A percentile compares a stretch with the other conserved stretches of the same genome.
phyloP scores from a whole-genome alignment of 1,284 basidiomycete genomes.

The Irpex sp. region DNA sequence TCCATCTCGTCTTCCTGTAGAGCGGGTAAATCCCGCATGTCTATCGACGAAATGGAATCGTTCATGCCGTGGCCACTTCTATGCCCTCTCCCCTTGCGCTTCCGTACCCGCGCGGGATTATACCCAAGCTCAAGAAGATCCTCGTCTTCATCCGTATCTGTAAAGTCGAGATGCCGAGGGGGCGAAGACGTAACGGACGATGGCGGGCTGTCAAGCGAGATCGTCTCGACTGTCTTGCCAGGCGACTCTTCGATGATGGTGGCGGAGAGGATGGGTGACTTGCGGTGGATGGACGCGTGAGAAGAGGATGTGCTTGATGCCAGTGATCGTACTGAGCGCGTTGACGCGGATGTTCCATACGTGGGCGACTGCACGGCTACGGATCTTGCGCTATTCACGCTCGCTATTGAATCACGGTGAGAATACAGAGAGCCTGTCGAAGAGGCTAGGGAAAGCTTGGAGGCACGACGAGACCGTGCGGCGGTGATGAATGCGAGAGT shows the following conservation, averaged over 20 bases:
- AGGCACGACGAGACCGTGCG: conserved; percentile 31
- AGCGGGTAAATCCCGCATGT: conserved; percentile 39
- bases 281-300: conserved; percentile 13
- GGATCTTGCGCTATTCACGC: conserved; percentile 17
- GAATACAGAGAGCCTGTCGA: conserved; percentile 24
- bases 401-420: conserved; percentile 26
- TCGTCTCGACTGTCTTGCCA: conserved; percentile 25
- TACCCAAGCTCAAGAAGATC: conserved; percentile 19
- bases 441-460: conserved; percentile 31
- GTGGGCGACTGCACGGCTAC: conserved; percentile 15
- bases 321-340: conserved; percentile 27
- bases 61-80: conserved; percentile 7
- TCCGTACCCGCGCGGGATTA: conserved; percentile 11
- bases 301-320: conserved; percentile 27
- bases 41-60: conserved; percentile 35
- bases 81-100: background rate
- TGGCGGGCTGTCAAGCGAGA: conserved; percentile 7
- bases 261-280: conserved; percentile 20
- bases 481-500: conserved; percentile 38
- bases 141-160: conserved; percentile 27
- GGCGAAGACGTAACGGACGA: conserved; percentile 13
- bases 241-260: background rate
- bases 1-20: conserved; percentile 30
- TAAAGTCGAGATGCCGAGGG: conserved; percentile 19
- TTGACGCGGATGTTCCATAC: conserved; percentile 16